A percentile compares a stretch with the other conserved stretches of the same genome.
These are phyloP conservation scores for Tolypocladium tropicale DNA, from an alignment of 2,329 filamentous ascomycete genomes.

Conservation along the genomic window DNA sequence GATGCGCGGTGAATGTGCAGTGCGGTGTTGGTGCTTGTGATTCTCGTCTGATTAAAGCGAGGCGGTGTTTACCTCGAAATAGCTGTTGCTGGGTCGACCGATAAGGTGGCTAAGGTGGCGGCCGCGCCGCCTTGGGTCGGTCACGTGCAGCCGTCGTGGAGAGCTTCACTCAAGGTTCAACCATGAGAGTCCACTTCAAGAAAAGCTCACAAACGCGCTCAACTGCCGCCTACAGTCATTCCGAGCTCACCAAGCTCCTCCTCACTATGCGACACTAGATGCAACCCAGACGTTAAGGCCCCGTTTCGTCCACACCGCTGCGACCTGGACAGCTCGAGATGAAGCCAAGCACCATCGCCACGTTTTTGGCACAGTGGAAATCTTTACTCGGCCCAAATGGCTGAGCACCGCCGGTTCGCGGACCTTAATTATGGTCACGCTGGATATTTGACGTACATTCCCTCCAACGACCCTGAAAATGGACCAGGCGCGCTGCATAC, in stretches of 20 bases:
- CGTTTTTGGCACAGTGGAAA: conserved; percentile 16
- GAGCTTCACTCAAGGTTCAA: not conserved
- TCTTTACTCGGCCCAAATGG: conserved; percentile 23
- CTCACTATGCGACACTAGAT: not conserved
- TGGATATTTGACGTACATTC: conserved; percentile 21
- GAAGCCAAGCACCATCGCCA: conserved; percentile 18
- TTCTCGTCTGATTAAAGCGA: not conserved
- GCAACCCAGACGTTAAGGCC: not conserved
- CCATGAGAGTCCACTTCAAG: not conserved
- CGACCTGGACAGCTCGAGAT: conserved; percentile 15
- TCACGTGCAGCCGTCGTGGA: conserved; percentile 10
- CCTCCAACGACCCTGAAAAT: conserved; percentile 10
- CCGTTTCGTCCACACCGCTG: not conserved
- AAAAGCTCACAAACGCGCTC: not conserved
- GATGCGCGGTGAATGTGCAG: not conserved
- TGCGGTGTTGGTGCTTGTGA: not conserved
- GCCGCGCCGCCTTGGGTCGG: not conserved
- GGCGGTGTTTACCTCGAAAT: conserved; percentile 5
- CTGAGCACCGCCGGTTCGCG: conserved; percentile 20
- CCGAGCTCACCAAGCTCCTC: not conserved
- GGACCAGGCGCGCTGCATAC: conserved; percentile 19
- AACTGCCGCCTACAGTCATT: not conserved
- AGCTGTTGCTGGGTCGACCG: conserved; percentile 13
- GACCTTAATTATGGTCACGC: conserved; percentile 23
- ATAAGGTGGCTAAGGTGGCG: conserved; percentile 3